Base-by-base conservation (phyloP, 2,329 filamentous ascomycete genomes). In the Chaetothyriales sp. region DNA sequence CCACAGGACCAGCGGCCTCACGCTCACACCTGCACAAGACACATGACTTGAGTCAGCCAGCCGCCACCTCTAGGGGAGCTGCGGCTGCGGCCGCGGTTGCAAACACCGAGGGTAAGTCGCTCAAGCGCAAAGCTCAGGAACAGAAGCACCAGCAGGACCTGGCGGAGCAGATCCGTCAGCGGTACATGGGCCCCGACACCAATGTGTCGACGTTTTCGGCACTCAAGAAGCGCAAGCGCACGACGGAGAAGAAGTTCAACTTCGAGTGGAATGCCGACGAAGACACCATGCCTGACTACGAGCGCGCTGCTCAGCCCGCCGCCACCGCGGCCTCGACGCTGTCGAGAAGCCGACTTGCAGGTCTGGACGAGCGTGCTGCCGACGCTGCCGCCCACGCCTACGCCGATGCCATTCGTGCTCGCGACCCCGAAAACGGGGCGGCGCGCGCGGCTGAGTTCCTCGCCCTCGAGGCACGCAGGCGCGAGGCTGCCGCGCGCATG, bases 261-360 rank as follows among this genome's bases (percentile, higher is more conserved):
- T 98, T 98, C 62, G 92, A 94, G 62, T 98, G 92, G 92, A 94
- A 95, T 61, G 78, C 81, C 1, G 86, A 94, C 55, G 92, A 98
- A 65, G 92, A 98, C 67, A 98, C 92, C 0, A 90, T 83, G 58
- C 78, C 75, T 2, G 83, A 87, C 60, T 85, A 89, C 64, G 89
- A 95, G 61, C 85, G 33, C 10, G 10, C 33, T 40, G 33, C 33
- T 5, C 33, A 40, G 33, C 29, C 29, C 13, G 22, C 46, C 6
- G 46, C 86, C 0, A 75, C 92, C 43, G 94, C 94, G 66, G 77
- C 83, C 48, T 73, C 22, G 76, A 79, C 43, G 74, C 80, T 2
- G 79, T 85, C 56, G 77, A 75, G 82, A 50, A 83, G 82, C 29
- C 74, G 77, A 60, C 68, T 86, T 19, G 83, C 82, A 50, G 83